Conservation (phyloP, 2,329 filamentous ascomycete species). For the Rasamsonia emersonii region DNA sequence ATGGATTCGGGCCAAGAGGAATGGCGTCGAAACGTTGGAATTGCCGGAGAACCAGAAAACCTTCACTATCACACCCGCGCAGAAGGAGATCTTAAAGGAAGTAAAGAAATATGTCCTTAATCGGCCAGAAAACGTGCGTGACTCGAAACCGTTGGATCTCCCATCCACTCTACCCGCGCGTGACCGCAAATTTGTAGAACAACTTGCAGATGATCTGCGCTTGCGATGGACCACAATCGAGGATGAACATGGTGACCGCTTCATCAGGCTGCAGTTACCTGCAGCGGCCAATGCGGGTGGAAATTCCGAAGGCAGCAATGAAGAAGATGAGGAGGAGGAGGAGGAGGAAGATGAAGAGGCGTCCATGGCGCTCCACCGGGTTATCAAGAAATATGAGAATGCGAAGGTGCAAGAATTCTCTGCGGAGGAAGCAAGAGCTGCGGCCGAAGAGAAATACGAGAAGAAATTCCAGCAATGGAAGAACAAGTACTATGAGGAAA, state of each 20-base stretch:
- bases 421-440: conserved; percentile 66
- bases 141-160: conserved; percentile 57
- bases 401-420: conserved; percentile 76
- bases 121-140: conserved; percentile 45
- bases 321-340: conserved; percentile 51
- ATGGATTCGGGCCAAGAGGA: conserved; percentile 85
- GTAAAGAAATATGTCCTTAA: conserved; percentile 76
- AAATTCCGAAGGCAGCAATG: conserved; percentile 13
- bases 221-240: conserved; percentile 57
- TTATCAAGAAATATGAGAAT: conserved; percentile 85
- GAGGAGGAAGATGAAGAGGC: conserved; percentile 77
- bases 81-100: conserved; percentile 72
- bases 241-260: conserved; percentile 57
- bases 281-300: conserved; percentile 36
- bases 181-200: conserved; percentile 89
- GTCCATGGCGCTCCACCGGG: conserved; percentile 69
- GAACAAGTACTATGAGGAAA: conserved; percentile 81
- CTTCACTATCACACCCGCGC: conserved; percentile 67
- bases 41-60: conserved; percentile 48
- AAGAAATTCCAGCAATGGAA: conserved; percentile 90
- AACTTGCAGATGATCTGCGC: conserved; percentile 63
- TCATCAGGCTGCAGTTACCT: conserved; percentile 56
- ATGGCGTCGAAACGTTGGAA: conserved; percentile 58
- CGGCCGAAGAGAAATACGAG: conserved; percentile 78
- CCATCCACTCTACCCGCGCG: conserved; percentile 64